These are phyloP conservation scores for Cinnamomum micranthum DNA, from an alignment of 164 flowering plant species.

Conservation along the genomic window DNA sequence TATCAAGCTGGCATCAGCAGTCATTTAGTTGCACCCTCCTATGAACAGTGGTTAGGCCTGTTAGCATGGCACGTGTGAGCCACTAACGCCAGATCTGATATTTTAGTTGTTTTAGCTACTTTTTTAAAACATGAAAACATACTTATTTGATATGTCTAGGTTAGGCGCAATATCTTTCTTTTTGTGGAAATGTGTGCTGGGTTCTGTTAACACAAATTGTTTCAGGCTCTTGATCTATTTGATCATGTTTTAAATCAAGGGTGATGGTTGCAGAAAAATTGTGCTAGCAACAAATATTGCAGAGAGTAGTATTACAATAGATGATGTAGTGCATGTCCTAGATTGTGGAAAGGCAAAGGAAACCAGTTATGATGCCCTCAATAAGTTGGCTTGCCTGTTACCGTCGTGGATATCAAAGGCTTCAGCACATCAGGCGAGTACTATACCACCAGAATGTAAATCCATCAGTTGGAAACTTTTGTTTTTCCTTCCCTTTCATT, in stretches of 20 bases:
- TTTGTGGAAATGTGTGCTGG: neutral
- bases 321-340: conserved; percentile 91
- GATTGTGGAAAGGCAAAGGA: conserved; percentile 99
- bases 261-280: conserved; percentile 60
- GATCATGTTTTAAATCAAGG: neutral
- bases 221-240: neutral
- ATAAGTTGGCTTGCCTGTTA: conserved; percentile 85
- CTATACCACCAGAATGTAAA: neutral
- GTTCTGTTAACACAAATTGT: neutral
- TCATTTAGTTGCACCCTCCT: too few relatives aligned
- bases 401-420: conserved; percentile 99
- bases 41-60: neutral
- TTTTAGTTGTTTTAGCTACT: neutral
- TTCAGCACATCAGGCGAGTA: conserved; percentile 89
- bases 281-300: conserved; percentile 97
- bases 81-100: neutral
- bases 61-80: neutral
- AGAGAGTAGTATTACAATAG: conserved; percentile 95
- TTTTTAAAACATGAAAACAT: neutral
- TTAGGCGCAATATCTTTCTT: neutral
- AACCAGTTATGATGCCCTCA: conserved; percentile 96
- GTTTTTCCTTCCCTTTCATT: neutral
- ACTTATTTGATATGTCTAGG: neutral
- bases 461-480: neutral
- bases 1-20: too few relatives aligned